Base-by-base conservation (phyloP, 2,329 filamentous ascomycete species). In the Paraphaeosphaeria minitans region DNA sequence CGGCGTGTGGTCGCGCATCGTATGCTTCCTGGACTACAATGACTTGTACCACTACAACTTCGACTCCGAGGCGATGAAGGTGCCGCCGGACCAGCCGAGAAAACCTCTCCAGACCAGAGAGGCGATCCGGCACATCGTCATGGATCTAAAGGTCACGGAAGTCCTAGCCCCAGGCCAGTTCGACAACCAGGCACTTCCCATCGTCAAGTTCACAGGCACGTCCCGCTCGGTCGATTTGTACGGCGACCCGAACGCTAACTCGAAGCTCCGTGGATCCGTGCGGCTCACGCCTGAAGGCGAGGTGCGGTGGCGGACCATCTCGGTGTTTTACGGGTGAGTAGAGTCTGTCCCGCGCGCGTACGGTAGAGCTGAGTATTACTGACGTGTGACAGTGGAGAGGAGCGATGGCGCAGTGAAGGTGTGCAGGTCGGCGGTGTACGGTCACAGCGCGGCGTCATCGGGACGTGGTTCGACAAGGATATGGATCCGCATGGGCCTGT, bases 381-480 rank as follows among this genome's bases (percentile, higher is more conserved):
- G 37, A 35, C 39, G 21, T 12, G 5, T 10, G 57, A 82, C 62
- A 78, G 83, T 64, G 87, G 88, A 49, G 82, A 90, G 64, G 87
- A 90, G 68, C 80, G 89, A 24, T 93, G 90, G 91, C 83, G 85
- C n/a, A 90, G 87, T 67, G 91, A 94, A 77, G 85, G 89, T 9
- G 81, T 93, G 6, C 91, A 94, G 74, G 75, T 93, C 6, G 90
- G 90, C 10, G 91, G 90, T 0, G 67, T 86, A 1, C 77, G 79
- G 49, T 88, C 87, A 6, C 85, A 84, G 6, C 82, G 89, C 8
- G 90, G 90, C 1, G 86, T 92, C 0, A 69, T 92, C 2, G 90
- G 91, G 0, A 88, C 86, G 54, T 94, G 91, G 91, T 93, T 92
- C 67, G 89, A 92, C 66, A 88, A 87, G 66, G 85, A 92, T 72